Base-by-base conservation (phyloP, 371 early-diverging fungal species). In the Blastocladiella emersonii region DNA sequence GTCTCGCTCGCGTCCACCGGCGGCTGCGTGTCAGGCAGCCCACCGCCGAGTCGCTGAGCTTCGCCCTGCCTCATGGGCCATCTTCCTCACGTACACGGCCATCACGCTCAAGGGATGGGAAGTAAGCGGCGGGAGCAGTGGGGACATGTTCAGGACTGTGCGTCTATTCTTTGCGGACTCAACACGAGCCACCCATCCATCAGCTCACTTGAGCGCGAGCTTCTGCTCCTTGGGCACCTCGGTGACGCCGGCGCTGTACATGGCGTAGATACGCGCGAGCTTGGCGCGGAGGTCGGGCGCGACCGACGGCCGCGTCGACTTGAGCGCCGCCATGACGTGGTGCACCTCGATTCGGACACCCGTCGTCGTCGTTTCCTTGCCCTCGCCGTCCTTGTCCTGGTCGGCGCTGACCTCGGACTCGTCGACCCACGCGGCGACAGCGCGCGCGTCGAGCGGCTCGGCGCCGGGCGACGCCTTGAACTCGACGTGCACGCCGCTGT, bases 401-500 rank as follows among this genome's bases (percentile, higher is more conserved):
- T n/a, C n/a, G n/a, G n/a, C n/a, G n/a, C n/a, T n/a, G n/a, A n/a
- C n/a, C n/a, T n/a, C n/a, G n/a, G n/a, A n/a, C n/a, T n/a, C 27
- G 30, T 12, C 23, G 30, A 51, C 13, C 15, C 13, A 8, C 8
- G 12, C 53, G 10, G 30, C 30, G 8, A 51, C 3, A 10, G 27
- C 32, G 27, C 53, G 53, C 15, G 21, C 53, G 15, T 32, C 30
- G 30, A 6, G 13, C 21, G 2, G 30, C 15, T 30, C 30, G 30
- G 30, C 8, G 10, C 15, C 53, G 19, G 19, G 41, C 32, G 32
- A 30, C 30, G 27, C 53, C 27, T 32, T 32, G 13, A 32, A 27
- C 1, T 32, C 53, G 1, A 25, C 32, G 17, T 15, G 1, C 53
- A 10, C 30, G 8, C 12, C 67, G 65, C 75, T 71, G 64, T 71